Base-by-base conservation (phyloP, 108 stramenopile species). In the Nannochloropsis oceanica region DNA sequence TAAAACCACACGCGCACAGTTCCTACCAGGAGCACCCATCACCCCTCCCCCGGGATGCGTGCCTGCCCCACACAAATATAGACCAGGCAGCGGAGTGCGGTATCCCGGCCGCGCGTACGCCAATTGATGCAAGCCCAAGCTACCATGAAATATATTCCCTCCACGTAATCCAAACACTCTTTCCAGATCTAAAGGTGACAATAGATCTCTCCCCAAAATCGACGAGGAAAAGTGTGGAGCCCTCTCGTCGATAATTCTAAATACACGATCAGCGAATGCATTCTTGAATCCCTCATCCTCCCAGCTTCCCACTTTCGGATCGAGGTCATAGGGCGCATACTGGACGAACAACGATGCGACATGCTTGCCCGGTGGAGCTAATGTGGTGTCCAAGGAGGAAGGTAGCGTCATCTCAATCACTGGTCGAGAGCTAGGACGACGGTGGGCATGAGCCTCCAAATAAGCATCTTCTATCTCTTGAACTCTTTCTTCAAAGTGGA, bases 331-430 rank as follows among this genome's bases (percentile, higher is more conserved):
- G 8, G 90, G 90, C 24, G 90, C 87, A 82, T 86, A 91, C 81
- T 91, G 90, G 10, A 86, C 86, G 44, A 91, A 91, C 26, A 91
- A 85, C 8, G 86, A 82, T 26, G 46, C 88, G 22, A 91, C 90
- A 44, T 91, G 90, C 34, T 84, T 73, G 44, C 86, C 88, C 5
- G 86, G 83, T 27, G 88, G 83, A 25, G 86, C 84, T 13, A 91
- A 27, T 8, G 90, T 89, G 42, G 42, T 25, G 82, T 91, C 90
- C 43, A 91, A 13, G 18, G 34, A 27, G 27, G 87, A 85, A 11
- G 90, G 90, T 26, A 91, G 44, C 24, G 90, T 89, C 90, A 91
- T 88, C 46, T 91, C 90, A 12, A 91, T 84, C 25, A 91, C 81
- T 25, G 90, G 90, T 10, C 88, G 88, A 7, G 81, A 34, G 26